These are phyloP conservation scores for Cucurbita pepo DNA, from an alignment of 306 rosid species.

Conservation along the genomic window DNA sequence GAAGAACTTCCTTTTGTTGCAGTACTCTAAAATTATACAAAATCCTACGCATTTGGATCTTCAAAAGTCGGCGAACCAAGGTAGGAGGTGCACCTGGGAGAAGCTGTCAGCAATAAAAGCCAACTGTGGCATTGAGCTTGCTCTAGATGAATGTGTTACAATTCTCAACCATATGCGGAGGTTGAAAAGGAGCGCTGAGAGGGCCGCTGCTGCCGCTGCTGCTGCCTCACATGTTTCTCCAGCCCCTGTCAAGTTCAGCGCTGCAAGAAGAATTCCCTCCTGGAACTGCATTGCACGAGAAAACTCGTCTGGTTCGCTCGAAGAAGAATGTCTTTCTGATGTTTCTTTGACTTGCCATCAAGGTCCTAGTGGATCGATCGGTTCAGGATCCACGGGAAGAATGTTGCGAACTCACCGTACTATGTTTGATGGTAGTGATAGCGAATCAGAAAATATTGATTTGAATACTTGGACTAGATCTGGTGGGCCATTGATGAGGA, in stretches of 20 bases:
- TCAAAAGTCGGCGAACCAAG: slow-evolving; percentile 95
- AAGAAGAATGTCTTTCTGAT: slow-evolving; percentile 47
- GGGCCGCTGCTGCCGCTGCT: slow-evolving; percentile 76
- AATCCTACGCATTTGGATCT: slow-evolving; percentile 80
- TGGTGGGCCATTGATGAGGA: slow-evolving; percentile 94
- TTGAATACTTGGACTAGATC: slow-evolving; percentile 68
- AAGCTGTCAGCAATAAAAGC: slow-evolving; percentile 93
- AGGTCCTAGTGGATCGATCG: slow-evolving; percentile 19
- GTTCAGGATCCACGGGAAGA: slow-evolving; percentile 21
- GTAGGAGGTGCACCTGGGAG: slow-evolving; percentile 97
- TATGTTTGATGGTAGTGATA: slow-evolving; percentile 61
- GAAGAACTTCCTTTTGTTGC: not conserved
- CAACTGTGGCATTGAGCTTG: slow-evolving; percentile 88
- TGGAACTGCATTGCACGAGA: slow-evolving; percentile 97
- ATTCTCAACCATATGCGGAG: slow-evolving; percentile 86
- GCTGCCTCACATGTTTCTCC: slow-evolving; percentile 50
- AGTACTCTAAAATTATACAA: slow-evolving; percentile 82
- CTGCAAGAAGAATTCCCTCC: slow-evolving; percentile 84
- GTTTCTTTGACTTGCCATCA: slow-evolving; percentile 40
- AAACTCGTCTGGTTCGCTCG: slow-evolving; percentile 82
- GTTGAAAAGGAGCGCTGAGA: slow-evolving; percentile 54
- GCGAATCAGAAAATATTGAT: slow-evolving; percentile 54
- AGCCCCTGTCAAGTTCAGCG: slow-evolving; percentile 41
- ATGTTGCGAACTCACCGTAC: slow-evolving; percentile 27
- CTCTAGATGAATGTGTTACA: slow-evolving; percentile 77